Base-by-base conservation (phyloP, 2,329 filamentous ascomycete species). In the Botrytis pseudocinerea region DNA sequence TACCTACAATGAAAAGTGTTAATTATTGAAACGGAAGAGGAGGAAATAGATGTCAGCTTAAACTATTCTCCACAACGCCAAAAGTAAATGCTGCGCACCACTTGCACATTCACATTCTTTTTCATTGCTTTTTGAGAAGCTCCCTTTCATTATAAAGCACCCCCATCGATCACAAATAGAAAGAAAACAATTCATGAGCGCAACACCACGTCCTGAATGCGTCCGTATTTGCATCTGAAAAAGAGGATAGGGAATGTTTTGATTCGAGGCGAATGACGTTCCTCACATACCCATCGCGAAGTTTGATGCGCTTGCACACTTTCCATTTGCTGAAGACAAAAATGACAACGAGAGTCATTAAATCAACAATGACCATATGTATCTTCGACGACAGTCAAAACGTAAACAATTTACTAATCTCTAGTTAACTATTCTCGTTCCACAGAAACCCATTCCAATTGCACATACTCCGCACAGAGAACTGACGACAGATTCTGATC, bases 381-480 rank as follows among this genome's bases (percentile, higher is more conserved):
- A n/a, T 14, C 22, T n/a, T 51, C 4, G 22, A 2, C 25, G 22
- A 51, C 48, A 51, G 10, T 51, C 48, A 51, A n/a, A n/a, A 51
- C 10, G 0, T 14, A 14, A 51, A n/a, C 14, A 51, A 1, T 6
- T n/a, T 12, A n/a, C 5, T 25, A n/a, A 12, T 51, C 48, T n/a
- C 48, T n/a, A 14, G 5, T n/a, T 2, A 25, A 14, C 1, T n/a
- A n/a, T 7, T n/a, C 22, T 51, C 48, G n/a, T 7, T 16, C n/a
- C 48, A n/a, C n/a, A 2, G 2, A n/a, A 54, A 1, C 1, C 5
- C 12, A 1, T 54, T 54, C 2, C 12, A 1, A 16, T 14, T 7
- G 5, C 4, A n/a, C 16, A 2, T 7, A 54, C 14, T 16, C 48
- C 1, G 25, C 5, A n/a, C 12, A 54, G 10, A 54, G 25, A n/a